These are phyloP conservation scores for Biscogniauxia marginata DNA, from an alignment of 2,329 filamentous ascomycete species.

Conservation along the genomic window DNA sequence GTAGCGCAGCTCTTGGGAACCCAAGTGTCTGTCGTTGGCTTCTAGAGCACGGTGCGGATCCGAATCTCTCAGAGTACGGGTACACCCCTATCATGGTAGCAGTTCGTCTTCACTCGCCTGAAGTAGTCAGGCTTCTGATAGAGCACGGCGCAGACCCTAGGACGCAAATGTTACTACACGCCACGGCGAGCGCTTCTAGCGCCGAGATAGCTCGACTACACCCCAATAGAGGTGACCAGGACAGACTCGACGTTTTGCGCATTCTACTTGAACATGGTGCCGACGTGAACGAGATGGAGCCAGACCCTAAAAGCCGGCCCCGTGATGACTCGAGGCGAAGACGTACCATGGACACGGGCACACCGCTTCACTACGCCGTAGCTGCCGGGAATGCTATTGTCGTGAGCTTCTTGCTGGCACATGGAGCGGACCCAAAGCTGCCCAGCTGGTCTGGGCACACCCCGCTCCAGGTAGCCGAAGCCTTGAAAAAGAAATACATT, in stretches of 20 bases:
- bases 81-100: conserved; percentile 26
- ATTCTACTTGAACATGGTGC: conserved; percentile 21
- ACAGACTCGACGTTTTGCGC: conserved; percentile 20
- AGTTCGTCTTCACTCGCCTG: conserved; percentile 20
- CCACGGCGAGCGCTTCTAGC: conserved; percentile 20
- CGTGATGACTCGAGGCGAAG: conserved; percentile 21
- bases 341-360: conserved; percentile 22
- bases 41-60: conserved; percentile 22
- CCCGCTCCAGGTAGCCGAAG: conserved; percentile 21
- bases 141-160: conserved; percentile 20
- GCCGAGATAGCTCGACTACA: conserved; percentile 13
- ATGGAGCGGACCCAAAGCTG: conserved; percentile 21
- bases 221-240: conserved; percentile 19
- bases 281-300: conserved; percentile 26
- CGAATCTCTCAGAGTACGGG: conserved; percentile 21
- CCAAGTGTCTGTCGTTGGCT: conserved; percentile 20
- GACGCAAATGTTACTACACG: conserved; percentile 22
- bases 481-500: conserved; percentile 17
- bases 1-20: conserved; percentile 20
- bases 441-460: conserved; percentile 25
- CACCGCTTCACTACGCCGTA: conserved; percentile 23
- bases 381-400: conserved; percentile 20
- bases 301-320: conserved; percentile 22
- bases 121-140: conserved; percentile 21
- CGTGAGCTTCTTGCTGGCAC: conserved; percentile 22